These are phyloP conservation scores for Saccharomycopsis hybrid DNA, from an alignment of 1,139 yeast genomes.

Conservation along the genomic window DNA sequence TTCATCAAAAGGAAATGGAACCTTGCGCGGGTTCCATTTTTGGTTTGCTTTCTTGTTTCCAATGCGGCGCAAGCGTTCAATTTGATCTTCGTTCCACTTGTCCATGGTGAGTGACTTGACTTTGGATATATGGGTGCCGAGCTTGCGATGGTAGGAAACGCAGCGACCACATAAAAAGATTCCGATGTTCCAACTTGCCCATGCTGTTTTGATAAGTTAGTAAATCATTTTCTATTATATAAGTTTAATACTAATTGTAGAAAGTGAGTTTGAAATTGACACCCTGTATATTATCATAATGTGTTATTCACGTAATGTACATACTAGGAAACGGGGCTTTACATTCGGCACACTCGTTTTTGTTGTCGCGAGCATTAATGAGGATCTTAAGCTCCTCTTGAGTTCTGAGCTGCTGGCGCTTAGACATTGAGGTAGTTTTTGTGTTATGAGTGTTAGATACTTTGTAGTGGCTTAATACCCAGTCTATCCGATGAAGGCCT, in stretches of 20 bases:
- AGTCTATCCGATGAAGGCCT: no score
- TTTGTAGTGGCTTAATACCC: no score
- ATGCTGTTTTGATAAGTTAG: conserved; percentile 24
- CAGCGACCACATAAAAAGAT: conserved; percentile 72
- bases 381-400: conserved; percentile 33
- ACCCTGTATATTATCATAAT: not conserved
- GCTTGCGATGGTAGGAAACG: conserved; percentile 66
- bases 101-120: conserved; percentile 81
- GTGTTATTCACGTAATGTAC: conserved; percentile 21
- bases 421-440: conserved; percentile 22
- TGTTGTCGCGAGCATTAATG: conserved; percentile 36
- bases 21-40: conserved; percentile 55
- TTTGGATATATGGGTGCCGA: conserved; percentile 61
- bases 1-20: conserved; percentile 66
- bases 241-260: no score
- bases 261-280: not conserved
- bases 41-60: conserved; percentile 58
- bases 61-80: conserved; percentile 45
- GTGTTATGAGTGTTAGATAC: not conserved
- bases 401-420: conserved; percentile 25
- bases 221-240: not conserved
- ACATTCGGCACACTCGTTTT: conserved; percentile 72
- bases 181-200: conserved; percentile 48
- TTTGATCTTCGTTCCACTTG: conserved; percentile 58
- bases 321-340: conserved; percentile 51